Evolutionary conservation across 768 basidiomycete genomes (phyloP), one percentile per base, ranked within the genome.

Genomic region (Chiua virens): DNA sequence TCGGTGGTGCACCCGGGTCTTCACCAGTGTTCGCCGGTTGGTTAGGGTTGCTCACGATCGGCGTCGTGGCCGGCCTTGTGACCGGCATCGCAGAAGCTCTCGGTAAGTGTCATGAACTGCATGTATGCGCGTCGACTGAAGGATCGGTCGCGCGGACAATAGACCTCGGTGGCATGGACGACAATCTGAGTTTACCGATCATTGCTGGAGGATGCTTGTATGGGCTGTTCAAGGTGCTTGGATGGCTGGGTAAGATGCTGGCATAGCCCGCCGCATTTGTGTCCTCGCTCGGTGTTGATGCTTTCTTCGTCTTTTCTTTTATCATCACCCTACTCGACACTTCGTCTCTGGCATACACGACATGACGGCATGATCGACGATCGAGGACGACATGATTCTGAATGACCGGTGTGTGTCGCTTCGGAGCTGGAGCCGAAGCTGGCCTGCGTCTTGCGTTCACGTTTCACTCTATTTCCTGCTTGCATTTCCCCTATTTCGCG

Each of bases 161-260:
- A 96, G 92, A 95, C 67, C 75, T 96, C 3, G 92, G 92, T 17
- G 80, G 79, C 0, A 65, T 92, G 35, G 94, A 97, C 61, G 94
- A 97, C 64, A 96, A 97, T 65, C 68, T 97, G 22, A 95, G 91
- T 8, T 71, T 97, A 22, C 94, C 94, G 5, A 84, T 96, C 63
- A 81, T 95, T 49, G 85, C 91, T 7, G 93, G 93, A 3, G 88
- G 82, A 3, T 77, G 81, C 57, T 65, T 86, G 27, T 86, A 81
- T 81, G 75, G 73, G 4, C 74, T 81, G 21, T 76, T 77, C 70
- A 76, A 73, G 56, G 52, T 71, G 17, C 60, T 76, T 4, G 71
- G 70, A 35, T 73, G 64, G 61, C 54, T 79, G 3, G 68, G 56
- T 27, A 15, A 46, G 28, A 23, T 64, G 21, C 32, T 64, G 35